Base-by-base conservation (phyloP, 495 filamentous ascomycete genomes). In the Penicillium lividum region DNA sequence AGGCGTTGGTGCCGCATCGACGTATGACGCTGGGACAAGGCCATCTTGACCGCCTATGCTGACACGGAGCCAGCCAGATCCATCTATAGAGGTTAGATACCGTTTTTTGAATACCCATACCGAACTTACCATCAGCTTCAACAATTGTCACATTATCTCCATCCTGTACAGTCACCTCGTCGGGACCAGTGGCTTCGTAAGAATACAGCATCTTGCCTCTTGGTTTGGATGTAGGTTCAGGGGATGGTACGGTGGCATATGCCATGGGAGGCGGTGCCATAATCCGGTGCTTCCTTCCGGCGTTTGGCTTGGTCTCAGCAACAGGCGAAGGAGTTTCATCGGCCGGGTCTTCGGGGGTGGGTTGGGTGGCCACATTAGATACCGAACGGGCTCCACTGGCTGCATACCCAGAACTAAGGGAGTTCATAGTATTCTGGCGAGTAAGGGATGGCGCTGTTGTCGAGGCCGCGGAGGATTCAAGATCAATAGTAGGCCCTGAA, bases 391-490 rank as follows among this genome's bases (percentile, higher is more conserved):
- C 82, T 7, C 89, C 88, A 62, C 87, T 92, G 34, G 89, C 85
- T 9, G 89, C 89, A 66, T 94, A 96, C 9, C 90, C 91, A 0
- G 94, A 97, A 70, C 89, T 93, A 28, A 95, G 75, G 25, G 92
- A 96, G 62, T 88, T 96, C 89, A 97, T 92, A 1, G 94, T 98
- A 67, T 96, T 91, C 60, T 86, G 88, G 31, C 95, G 83, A 49
- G 81, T 89, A 18, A 98, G 79, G 9, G 80, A 74, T 1, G 83
- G 79, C 36, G 72, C 64, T 30, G 75, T 69, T 4, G 75, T 60
- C 4, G 73, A 69, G 6, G 71, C 63, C 22, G 80, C 79, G 0
- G 74, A 62, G 0, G 71, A 65, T 13, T 69, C 73, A 36, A 73
- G 59, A 43, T 77, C 75, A 8, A 73, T 48, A 9, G 60, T 44